Base-by-base conservation (phyloP, 257 asterid genomes). In the Solanum pennellii region DNA sequence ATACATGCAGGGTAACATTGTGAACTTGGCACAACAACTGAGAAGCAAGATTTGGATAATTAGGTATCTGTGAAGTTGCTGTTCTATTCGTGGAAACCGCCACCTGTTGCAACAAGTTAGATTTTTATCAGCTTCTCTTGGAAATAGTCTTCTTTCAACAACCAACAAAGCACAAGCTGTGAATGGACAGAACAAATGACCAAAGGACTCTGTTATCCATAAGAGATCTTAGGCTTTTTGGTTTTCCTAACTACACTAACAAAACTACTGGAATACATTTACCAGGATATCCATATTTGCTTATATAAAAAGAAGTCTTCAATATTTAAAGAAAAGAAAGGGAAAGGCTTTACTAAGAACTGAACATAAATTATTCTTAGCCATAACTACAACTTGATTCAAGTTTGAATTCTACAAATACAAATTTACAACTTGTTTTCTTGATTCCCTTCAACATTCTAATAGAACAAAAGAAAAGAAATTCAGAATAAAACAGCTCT, bases 21-120 rank as follows among this genome's bases (percentile, higher is more conserved):
- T 96, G 99, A 85, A 96, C 99, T 96, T 95, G 99, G 91, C 99
- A 95, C 93, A 96, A 83, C 86, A 96, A 89, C 87, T 96, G 99
- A 47, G 98, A 89, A 11, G 99, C 94, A 86, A 96, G 98, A 90
- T 93, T 95, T 11, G 99, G 99, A 85, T 96, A 96, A 87, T 93
- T 96, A 0, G 99, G 98, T 35, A 95, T 93, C 73, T 96, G 99
- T 15, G 97, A 92, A 47, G 98, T 94, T 39, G 99, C 95, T 44
- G 97, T 87, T 88, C 98, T 90, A 86, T 96, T 96, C 5, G 99
- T 96, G 47, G 98, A 95, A 80, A 92, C 97, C n/a, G 98, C 97
- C 89, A 95, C 95, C 98, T 95, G 95, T 88, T 71, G 60, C 87
- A 87, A 87, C 35, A 60, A 85, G 75, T 35, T 27, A 65, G 31